Conservation (phyloP, 106 monocot genomes). For the Allium cepa region DNA sequence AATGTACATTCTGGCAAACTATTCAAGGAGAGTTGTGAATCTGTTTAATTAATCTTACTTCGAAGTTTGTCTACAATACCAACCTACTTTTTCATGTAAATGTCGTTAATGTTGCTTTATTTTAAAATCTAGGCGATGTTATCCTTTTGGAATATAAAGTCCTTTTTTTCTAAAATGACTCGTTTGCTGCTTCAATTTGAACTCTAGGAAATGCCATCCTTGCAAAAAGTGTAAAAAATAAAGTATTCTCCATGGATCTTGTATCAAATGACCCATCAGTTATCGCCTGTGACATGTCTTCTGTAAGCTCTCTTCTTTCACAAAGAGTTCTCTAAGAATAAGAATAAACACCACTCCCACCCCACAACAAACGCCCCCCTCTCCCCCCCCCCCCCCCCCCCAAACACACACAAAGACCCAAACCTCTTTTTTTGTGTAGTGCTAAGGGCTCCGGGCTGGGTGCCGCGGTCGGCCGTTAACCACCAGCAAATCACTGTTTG, state of each 20-base stretch:
- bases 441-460: no score
- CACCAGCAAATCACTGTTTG: no score
- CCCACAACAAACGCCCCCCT: no score
- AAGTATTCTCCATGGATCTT: conserved; percentile 95
- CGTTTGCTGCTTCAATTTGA: neutral
- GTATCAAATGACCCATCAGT: conserved; percentile 88
- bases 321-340: neutral
- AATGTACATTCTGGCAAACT: neutral
- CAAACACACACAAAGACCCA: no score
- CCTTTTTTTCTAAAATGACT: neutral
- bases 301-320: neutral
- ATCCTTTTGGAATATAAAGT: conserved; percentile 32
- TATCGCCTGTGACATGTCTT: conserved; percentile 96
- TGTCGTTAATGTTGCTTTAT: neutral
- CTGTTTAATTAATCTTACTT: neutral
- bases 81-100: neutral
- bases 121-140: conserved; percentile 58
- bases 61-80: neutral
- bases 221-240: conserved; percentile 75
- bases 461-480: no score
- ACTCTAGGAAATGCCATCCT: conserved; percentile 76
- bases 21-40: neutral
- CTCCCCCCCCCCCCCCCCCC: no score
- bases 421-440: no score
- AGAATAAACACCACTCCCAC: no score